phyloP scores from a whole-genome alignment of 257 asterid genomes.

The Ballota nigra region DNA sequence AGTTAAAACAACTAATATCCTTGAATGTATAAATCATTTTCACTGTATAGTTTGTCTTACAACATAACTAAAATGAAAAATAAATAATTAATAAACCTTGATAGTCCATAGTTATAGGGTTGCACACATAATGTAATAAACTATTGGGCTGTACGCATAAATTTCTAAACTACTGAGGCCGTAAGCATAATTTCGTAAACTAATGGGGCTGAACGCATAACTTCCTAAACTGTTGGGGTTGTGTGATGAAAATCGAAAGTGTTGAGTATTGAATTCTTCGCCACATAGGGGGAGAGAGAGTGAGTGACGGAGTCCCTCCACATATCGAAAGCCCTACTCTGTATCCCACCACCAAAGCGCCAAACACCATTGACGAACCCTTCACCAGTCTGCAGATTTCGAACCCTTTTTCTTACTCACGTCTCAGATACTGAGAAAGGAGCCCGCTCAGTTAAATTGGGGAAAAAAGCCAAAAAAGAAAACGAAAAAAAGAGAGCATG shows the following conservation, averaged over 20 bases:
- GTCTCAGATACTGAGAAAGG: background rate
- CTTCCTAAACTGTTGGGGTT: slow-evolving; percentile 1
- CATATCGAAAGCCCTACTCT: background rate
- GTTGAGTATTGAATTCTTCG: slow-evolving; percentile 1
- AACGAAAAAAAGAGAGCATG: slow-evolving; percentile 15
- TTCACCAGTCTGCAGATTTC: background rate
- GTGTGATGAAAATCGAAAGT: background rate
- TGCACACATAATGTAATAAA: background rate
- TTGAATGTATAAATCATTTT: too few species aligned
- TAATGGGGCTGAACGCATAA: slow-evolving; percentile 1
- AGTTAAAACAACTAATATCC: too few species aligned
- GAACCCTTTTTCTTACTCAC: slow-evolving; percentile 6
- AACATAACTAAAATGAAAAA: too few species aligned
- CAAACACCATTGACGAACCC: background rate
- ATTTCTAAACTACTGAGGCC: background rate
- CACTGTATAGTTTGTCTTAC: too few species aligned
- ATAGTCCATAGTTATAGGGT: too few species aligned
- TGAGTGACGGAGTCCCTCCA: background rate
- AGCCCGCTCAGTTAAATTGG: slow-evolving; percentile 9
- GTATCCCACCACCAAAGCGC: background rate
- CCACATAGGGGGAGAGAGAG: background rate
- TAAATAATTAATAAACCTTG: too few species aligned
- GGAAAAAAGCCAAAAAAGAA: background rate
- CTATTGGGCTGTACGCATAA: background rate
- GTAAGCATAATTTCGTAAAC: background rate